Base-by-base conservation (phyloP, 2,329 filamentous ascomycete species). In the Aureobasidium subglaciale region DNA sequence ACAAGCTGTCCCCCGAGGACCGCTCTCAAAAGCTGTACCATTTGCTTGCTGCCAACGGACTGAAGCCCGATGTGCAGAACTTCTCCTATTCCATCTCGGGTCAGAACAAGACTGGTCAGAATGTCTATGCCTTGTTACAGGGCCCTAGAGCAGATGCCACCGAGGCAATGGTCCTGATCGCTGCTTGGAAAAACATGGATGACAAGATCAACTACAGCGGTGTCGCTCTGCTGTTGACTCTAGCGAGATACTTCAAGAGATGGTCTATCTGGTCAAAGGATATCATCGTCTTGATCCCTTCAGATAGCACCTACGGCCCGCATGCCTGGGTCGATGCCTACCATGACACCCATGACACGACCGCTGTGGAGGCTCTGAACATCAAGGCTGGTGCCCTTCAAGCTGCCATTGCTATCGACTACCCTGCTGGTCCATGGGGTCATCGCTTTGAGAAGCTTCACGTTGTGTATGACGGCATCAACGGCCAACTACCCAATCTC, bases 181-280 rank as follows among this genome's bases (percentile, higher is more conserved):
- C 88, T 22, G 86, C 91, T 2, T 96, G 91, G 90, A 84, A 79
- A 67, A 96, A 91, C 62, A 85, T 88, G 63, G 82, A 89, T 55
- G 84, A 81, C 24, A 79, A 86, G 62, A 73, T 91, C 63, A 99
- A 99, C 72, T 80, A 85, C 60, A 93, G 91, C 59, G 93, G 92
- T 16, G 85, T 99, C 5, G 86, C 90, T 7, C 79, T 99, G 29
- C 85, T 90, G 2, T 74, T 99, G 64, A 91, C 92, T 0, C 73
- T 99, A 62, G 88, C 90, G 25, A 83, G 93, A 62, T 99, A 99
- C 72, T 97, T 99, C 75, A 96, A 95, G 72, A 83, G 88, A 63
- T 99, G 93, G 93, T 96, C 90, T 53, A 79, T 99, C 25, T 99
- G 93, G 93, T 96, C 91, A 58, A 99, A 99, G 72, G 93, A 99